Conservation (phyloP, 2,329 filamentous ascomycete genomes). For the Ceratocystis alfenasii region DNA sequence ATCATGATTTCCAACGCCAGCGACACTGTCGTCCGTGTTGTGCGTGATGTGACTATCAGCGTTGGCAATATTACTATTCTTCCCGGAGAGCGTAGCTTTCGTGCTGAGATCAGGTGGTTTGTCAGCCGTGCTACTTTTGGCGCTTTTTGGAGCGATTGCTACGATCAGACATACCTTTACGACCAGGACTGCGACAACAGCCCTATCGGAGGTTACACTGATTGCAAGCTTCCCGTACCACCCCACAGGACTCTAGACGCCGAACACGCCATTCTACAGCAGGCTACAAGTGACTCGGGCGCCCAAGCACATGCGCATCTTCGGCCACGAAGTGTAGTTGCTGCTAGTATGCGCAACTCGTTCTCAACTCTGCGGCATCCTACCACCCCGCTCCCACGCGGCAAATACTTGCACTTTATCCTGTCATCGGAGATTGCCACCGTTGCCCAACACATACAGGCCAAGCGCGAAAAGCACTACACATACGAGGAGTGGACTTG, state of each 20-base stretch:
- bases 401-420: conserved; percentile 47
- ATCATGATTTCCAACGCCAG: conserved; percentile 74
- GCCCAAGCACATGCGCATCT: conserved; percentile 8
- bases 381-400: conserved; percentile 30
- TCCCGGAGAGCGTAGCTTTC: conserved; percentile 42
- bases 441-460: conserved; percentile 50
- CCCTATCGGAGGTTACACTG: conserved; percentile 14
- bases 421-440: conserved; percentile 60
- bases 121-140: conserved; percentile 35
- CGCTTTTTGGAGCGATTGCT: conserved; percentile 29
- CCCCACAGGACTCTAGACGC: conserved; percentile 4
- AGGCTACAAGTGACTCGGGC: background rate
- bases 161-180: conserved; percentile 7
- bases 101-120: conserved; percentile 35
- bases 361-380: conserved; percentile 12
- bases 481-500: conserved; percentile 77
- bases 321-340: conserved; percentile 11
- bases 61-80: conserved; percentile 50
- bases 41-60: conserved; percentile 44
- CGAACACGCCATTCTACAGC: conserved; percentile 11
- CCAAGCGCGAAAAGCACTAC: conserved; percentile 50
- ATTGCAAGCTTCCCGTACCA: background rate
- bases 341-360: background rate
- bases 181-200: background rate
- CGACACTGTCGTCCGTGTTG: conserved; percentile 61